Evolutionary conservation across 2,329 filamentous ascomycete species (phyloP), one percentile per base, ranked within the genome.

Genomic region (Aspergillus eucalypticola): DNA sequence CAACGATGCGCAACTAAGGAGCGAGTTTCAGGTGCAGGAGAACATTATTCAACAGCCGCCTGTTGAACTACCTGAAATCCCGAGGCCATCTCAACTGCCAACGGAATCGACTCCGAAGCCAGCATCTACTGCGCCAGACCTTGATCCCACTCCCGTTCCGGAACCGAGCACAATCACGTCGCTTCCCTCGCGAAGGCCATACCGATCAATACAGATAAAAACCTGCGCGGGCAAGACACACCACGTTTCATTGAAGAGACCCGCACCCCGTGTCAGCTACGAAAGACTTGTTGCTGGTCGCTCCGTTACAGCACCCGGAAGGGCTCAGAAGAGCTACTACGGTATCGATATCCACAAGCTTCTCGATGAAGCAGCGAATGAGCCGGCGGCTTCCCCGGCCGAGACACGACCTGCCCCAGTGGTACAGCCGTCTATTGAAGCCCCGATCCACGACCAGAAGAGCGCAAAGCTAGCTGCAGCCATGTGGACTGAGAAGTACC

Each of bases 401-500:
- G 61, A 61, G 57, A 54, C 52, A 64, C 64, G 66, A 35, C 60
- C 66, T 29, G 49, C 41, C 11, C 59, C 64, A 3, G 58, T 57
- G 21, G 65, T 76, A 13, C 68, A 73, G 46, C 67, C 67, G 46
- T 76, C 73, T 2, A 71, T 76, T 23, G 77, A 81, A 64, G 55
- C 60, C 1, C 62, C 63, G 15, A 50, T 60, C 15, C 44, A 57
- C 25, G 62, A 68, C 61, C 70, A 52, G 42, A 66, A 57, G 46
- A 64, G 66, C 49, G 72, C 73, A 35, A 76, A 76, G 54, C 46
- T 70, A n/a, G 63, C 72, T 29, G 69, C 69, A 44, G 70, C 67
- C 56, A 76, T 99, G 72, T 99, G 95, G 95, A 96, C 94, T 0
- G 95, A 99, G 73, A 99, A 99, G 74, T 99, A 99, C 73, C 88